These are phyloP conservation scores for Penicillium thymicola DNA, from an alignment of 2,329 filamentous ascomycete species.

Conservation along the genomic window DNA sequence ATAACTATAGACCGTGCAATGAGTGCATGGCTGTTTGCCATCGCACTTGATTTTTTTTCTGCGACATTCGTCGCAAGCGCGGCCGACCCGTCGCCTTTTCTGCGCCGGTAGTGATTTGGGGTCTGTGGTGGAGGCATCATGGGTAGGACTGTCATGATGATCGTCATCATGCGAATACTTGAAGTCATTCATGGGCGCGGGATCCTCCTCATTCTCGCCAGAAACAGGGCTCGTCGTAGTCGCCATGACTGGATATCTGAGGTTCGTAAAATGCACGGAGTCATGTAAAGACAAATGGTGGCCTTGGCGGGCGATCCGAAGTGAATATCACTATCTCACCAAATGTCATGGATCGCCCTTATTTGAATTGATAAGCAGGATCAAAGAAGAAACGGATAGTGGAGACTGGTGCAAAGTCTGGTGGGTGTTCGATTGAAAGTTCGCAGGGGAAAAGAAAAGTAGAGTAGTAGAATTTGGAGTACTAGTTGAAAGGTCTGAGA, in stretches of 20 bases:
- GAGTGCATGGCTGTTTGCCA: constrained; percentile 83
- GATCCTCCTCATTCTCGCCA: constrained; percentile 32
- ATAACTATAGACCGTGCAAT: constrained; percentile 98
- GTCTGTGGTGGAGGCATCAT: constrained; percentile 26
- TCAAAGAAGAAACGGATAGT: neutral
- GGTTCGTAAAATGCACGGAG: constrained; percentile 12
- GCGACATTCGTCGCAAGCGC: constrained; percentile 78
- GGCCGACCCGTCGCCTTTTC: constrained; percentile 73
- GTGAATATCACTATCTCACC: neutral
- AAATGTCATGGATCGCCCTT: constrained; percentile 18
- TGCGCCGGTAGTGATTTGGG: constrained; percentile 56
- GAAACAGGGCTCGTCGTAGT: constrained; percentile 24
- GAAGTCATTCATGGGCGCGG: constrained; percentile 14
- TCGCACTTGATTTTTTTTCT: constrained; percentile 87
- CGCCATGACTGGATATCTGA: constrained; percentile 24
- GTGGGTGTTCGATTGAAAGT: neutral
- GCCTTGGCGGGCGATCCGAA: constrained; percentile 21
- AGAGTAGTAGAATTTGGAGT: neutral
- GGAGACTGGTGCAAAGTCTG: neutral
- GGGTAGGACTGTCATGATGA: constrained; percentile 13
- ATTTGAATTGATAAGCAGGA: neutral
- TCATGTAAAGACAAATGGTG: constrained; percentile 21
- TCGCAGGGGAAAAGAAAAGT: neutral
- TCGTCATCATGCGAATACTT: constrained; percentile 18
- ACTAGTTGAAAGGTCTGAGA: neutral